Percentiles rank a stretch among this genome's conserved stretches.
These are phyloP conservation scores for Globisporangium spiculum DNA, from an alignment of 352 stramenopile genomes.

Conservation along the genomic window DNA sequence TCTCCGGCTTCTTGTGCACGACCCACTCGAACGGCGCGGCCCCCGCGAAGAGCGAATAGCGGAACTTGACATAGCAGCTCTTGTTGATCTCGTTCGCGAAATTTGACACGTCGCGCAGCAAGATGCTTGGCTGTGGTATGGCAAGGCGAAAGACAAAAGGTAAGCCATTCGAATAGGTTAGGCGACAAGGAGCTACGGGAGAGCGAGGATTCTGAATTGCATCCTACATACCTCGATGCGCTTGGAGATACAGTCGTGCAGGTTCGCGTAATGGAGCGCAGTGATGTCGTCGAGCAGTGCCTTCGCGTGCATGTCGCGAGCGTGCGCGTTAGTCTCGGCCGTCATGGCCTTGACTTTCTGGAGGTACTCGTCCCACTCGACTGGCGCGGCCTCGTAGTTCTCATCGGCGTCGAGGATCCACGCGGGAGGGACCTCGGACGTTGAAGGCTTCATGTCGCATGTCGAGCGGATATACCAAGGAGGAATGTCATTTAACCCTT, in stretches of 20 bases:
- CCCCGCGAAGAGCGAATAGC: constrained; percentile 39
- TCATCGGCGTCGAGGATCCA: neutral
- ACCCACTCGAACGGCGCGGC: constrained; percentile 35
- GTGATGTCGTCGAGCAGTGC: constrained; percentile 21
- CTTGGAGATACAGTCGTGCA: constrained; percentile 24
- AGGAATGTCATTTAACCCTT: neutral
- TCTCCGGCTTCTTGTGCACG: neutral
- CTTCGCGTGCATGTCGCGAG: neutral
- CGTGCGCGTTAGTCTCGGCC: neutral
- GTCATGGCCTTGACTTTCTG: neutral
- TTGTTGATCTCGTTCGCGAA: neutral
- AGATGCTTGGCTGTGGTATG: too few species aligned
- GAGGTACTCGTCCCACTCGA: constrained; percentile 4
- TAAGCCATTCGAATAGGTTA: too few species aligned
- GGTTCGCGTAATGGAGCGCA: constrained; percentile 36
- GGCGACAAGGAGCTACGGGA: too few species aligned
- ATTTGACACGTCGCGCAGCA: too few species aligned
- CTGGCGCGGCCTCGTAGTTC: neutral
- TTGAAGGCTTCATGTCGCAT: constrained; percentile 1
- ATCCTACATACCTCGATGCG: constrained; percentile 7
- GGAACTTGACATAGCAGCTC: constrained; percentile 35
- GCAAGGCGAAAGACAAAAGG: too few species aligned
- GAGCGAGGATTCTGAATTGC: neutral
- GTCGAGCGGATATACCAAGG: neutral
- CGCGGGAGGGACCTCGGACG: constrained; percentile 15